Evolutionary conservation across 2,329 filamentous ascomycete species (phyloP), one percentile per base, ranked within the genome.

Genomic region (Sphaerulina musiva): DNA sequence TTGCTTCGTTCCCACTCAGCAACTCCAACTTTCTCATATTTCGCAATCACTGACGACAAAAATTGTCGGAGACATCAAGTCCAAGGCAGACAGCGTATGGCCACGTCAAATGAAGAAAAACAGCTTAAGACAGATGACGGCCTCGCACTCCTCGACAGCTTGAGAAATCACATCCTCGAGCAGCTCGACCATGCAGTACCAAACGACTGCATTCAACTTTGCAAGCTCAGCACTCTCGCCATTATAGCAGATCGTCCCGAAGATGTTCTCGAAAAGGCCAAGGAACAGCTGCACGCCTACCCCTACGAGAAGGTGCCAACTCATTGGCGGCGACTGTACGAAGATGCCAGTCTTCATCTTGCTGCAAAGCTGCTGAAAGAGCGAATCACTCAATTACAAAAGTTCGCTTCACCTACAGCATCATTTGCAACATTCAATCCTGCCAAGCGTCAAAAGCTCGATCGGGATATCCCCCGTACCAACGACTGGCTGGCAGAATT

Each of bases 271-370:
- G 73, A 75, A 6, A 70, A 86, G 11, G 80, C 85, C 0, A 82
- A 83, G 52, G 74, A 80, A 41, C 85, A 83, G 59, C 80, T 92
- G 57, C 86, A 91, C 62, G 78, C 84, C 3, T 89, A 81, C 57
- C 78, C 82, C 1, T 90, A 82, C 67, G 80, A 79, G 57, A 76
- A 83, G 32, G 79, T 92, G 5, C 85, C 85, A 0, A 65, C 69
- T 7, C 81, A 79, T 64, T 93, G 87, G 88, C 75, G 84, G 23
- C 76, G 82, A 59, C 70, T 91, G 4, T 90, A 87, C 66, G 84
- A 84, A 0, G 85, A 90, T 52, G 81, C 84, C 1, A 80, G 81
- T 52, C 77, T 92, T 9, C 75, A 87, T 64, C 80, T 80, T 60
- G 84, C 83, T 20, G 39, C 70, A n/a, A 46, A 46, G 9, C 48